Evolutionary conservation across 2,329 filamentous ascomycete species (phyloP).

Genomic region (Aspergillus sojae): DNA sequence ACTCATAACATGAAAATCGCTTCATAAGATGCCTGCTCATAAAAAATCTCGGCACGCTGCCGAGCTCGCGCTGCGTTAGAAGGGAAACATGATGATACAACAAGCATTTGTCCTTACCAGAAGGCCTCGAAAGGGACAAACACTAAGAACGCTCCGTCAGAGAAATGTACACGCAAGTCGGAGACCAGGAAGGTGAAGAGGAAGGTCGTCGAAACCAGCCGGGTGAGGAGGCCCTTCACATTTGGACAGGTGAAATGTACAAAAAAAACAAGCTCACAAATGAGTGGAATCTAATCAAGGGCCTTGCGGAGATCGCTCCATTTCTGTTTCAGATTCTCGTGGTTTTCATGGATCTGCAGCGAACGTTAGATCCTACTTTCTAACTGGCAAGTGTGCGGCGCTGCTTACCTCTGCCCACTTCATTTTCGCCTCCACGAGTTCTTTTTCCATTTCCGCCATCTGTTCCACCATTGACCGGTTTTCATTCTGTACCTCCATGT

Average conservation of each 20-base stretch:
- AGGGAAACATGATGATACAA: conserved; percentile 24
- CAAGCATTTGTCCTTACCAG: conserved; percentile 18
- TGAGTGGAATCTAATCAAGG: conserved; percentile 42
- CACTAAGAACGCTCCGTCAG: conserved; percentile 9
- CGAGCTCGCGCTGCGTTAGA: conserved; percentile 13
- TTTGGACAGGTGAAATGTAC: conserved; percentile 2
- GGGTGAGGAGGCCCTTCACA: neutral
- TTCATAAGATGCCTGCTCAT: conserved; percentile 17
- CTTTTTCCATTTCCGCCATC: conserved; percentile 86
- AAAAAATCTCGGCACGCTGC: conserved; percentile 6
- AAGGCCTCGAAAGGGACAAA: conserved; percentile 16
- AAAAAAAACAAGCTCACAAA: neutral
- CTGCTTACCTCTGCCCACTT: conserved; percentile 82
- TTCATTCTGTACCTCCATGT: conserved; percentile 90
- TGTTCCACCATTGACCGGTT: conserved; percentile 87
- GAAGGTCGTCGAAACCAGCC: neutral
- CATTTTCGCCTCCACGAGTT: conserved; percentile 93
- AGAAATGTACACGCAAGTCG: conserved; percentile 19
- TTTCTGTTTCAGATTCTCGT: conserved; percentile 74
- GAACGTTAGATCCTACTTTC: conserved; percentile 11
- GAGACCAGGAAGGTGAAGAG: neutral
- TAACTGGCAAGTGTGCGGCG: neutral
- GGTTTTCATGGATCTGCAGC: conserved; percentile 65
- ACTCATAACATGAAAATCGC: conserved; percentile 14
- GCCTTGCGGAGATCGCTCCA: conserved; percentile 72